Base-by-base conservation (phyloP, 1,284 basidiomycete species). In the Mrakiaceae sp. region DNA sequence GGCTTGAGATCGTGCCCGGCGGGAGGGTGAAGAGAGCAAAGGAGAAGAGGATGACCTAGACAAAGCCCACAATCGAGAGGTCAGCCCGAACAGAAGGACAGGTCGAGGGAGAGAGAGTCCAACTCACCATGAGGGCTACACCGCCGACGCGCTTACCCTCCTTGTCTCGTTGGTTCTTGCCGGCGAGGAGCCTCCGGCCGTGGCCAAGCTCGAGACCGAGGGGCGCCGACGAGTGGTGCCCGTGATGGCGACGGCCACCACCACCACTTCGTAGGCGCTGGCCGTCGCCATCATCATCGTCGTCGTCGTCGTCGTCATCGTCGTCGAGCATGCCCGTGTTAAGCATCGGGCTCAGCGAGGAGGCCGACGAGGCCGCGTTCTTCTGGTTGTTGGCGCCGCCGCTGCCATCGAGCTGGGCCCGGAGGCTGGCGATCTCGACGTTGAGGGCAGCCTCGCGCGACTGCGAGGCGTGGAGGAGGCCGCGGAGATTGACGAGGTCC, bases 1-100 rank as follows among this genome's bases (percentile, higher is more conserved):
- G 63, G 39, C 27, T 44, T 27, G 63, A 58, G 2, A 64, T 52
- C 2, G 61, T 51, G 39, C 44, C 39, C 47, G 53, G 56, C 14
- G 64, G 64, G 40, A 65, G 55, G 16, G 64, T 48, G 43, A 66
- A 66, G 8, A 66, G 58, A 14, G 65, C 65, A 51, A 66, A 66
- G 14, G 61, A 63, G 61, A 66, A 66, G 43, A 66, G 56, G 54
- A 66, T 66, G 46, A 66, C 64, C 64, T 64, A 50, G 11, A 11
- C 3, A 53, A 16, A 53, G n/a, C 16, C 11, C 51, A 14, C 9
- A 10, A 49, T 49, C 52, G 27, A 54, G 11, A 54, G 12, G 16
- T 3, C 9, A 43, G 49, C 4, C 3, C 11, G 9, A 60, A 14
- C 27, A 9, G 4, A 3, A 49, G 3, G 11, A 8, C 6, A 14